Percentiles rank a stretch among this genome's conserved stretches.
phyloP scores from a whole-genome alignment of 1,284 basidiomycete genomes.

The Ceratobasidium theobromae region DNA sequence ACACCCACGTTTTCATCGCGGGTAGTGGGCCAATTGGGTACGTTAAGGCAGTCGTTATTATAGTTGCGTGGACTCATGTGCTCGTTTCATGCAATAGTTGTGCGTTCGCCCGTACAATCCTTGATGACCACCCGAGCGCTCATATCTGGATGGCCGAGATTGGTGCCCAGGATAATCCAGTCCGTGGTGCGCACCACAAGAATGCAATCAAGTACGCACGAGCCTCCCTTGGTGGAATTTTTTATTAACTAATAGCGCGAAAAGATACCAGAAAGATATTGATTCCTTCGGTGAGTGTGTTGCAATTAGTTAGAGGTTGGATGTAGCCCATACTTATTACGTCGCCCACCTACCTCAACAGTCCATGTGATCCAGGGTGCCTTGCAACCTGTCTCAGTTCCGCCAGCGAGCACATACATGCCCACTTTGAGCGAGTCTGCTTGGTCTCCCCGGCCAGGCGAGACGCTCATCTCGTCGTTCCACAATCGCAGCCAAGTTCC shows the following conservation, averaged over 20 bases:
- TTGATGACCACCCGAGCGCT: background rate
- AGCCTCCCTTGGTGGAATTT: background rate
- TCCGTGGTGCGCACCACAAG: constrained; percentile 24
- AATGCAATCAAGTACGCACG: constrained; percentile 3
- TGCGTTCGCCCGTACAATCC: constrained; percentile 11
- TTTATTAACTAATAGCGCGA: background rate
- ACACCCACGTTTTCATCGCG: constrained; percentile 27
- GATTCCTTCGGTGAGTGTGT: constrained; percentile 27
- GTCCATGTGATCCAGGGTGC: constrained; percentile 19
- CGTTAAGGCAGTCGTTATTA: background rate
- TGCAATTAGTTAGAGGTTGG: background rate
- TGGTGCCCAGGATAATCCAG: constrained; percentile 19
- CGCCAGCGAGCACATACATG: constrained; percentile 4
- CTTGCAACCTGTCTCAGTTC: constrained; percentile 21
- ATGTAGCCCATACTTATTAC: background rate
- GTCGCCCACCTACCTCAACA: too few relatives aligned
- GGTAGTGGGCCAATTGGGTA: constrained; percentile 28
- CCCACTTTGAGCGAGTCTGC: constrained; percentile 1
- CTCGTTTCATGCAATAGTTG: background rate
- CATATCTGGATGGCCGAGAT: constrained; percentile 27
- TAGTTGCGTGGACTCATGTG: background rate
- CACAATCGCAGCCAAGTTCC: constrained; percentile 23
- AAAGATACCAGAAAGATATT: constrained; percentile 31
- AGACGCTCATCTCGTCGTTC: background rate
- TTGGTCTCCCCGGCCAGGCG: background rate